phyloP scores from a whole-genome alignment of 1,139 yeast genomes.

The Insectozyma bohioensis region DNA sequence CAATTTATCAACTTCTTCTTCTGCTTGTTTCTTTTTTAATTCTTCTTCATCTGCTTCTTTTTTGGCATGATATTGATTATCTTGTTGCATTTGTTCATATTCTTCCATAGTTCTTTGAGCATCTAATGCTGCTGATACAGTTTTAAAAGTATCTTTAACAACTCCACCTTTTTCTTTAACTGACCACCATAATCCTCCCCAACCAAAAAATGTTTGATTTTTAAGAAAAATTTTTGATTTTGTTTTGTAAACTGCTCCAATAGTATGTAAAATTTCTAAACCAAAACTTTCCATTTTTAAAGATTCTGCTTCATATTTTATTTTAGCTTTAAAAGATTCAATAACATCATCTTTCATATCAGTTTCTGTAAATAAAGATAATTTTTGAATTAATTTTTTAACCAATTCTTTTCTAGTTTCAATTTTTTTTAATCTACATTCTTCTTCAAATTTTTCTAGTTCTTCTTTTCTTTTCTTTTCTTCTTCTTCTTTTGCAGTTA shows the following conservation, averaged over 20 bases:
- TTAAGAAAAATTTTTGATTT: constrained; percentile 61
- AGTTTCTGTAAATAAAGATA: constrained; percentile 83
- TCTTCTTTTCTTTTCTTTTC: constrained; percentile 56
- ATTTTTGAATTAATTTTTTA: constrained; percentile 60
- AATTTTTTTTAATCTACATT: constrained; percentile 66
- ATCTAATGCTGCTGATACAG: constrained; percentile 83
- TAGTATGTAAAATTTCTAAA: constrained; percentile 80
- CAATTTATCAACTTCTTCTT: constrained; percentile 18
- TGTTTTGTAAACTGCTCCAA: constrained; percentile 74
- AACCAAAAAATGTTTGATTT: constrained; percentile 71
- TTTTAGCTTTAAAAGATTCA: constrained; percentile 66
- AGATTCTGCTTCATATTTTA: constrained; percentile 80
- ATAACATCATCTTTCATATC: constrained; percentile 70
- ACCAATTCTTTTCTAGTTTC: constrained; percentile 70
- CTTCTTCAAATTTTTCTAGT: constrained; percentile 76
- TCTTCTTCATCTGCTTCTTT: constrained; percentile 37
- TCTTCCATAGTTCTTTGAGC: constrained; percentile 90
- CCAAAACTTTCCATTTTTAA: constrained; percentile 95
- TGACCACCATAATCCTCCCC: constrained; percentile 82
- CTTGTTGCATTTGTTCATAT: constrained; percentile 66
- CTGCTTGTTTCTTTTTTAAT: constrained; percentile 19
- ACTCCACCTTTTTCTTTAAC: constrained; percentile 87
- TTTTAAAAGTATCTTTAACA: constrained; percentile 80
- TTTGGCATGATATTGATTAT: constrained; percentile 48
- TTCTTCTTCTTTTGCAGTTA: constrained; percentile 38